These are phyloP conservation scores for Pilatotrama ljubarskyi DNA, from an alignment of 768 basidiomycete genomes.

Conservation along the genomic window DNA sequence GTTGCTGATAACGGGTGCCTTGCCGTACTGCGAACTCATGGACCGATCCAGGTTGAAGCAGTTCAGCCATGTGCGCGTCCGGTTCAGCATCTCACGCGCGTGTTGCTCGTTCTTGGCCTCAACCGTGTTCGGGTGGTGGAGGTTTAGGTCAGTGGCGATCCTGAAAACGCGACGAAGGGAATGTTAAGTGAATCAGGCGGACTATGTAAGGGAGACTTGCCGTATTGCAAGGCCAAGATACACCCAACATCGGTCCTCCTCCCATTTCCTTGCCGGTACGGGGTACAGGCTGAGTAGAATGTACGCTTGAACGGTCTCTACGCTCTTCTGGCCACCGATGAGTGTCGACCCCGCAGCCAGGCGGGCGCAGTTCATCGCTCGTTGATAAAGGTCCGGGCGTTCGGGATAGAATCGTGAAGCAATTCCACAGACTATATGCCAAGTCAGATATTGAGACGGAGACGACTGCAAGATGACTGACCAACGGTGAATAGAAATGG, in stretches of 20 bases:
- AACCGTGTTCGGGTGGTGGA: constrained; percentile 69
- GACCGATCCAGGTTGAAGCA: constrained; percentile 92
- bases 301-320: constrained; percentile 86
- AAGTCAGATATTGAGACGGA: neutral
- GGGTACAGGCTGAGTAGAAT: constrained; percentile 77
- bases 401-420: constrained; percentile 79
- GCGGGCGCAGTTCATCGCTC: constrained; percentile 74
- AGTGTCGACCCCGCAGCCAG: constrained; percentile 76
- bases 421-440: constrained; percentile 72
- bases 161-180: constrained; percentile 39
- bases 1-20: constrained; percentile 76
- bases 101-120: constrained; percentile 78
- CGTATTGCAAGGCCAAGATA: constrained; percentile 88
- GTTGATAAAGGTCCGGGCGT: constrained; percentile 67
- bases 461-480: constrained; percentile 41
- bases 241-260: constrained; percentile 88
- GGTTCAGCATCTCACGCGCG: constrained; percentile 84
- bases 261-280: constrained; percentile 76
- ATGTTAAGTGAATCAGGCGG: neutral
- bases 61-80: constrained; percentile 87
- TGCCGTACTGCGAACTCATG: constrained; percentile 86
- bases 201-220: constrained; percentile 36
- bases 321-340: constrained; percentile 73
- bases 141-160: constrained; percentile 85
- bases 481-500: constrained; percentile 92